Percentiles rank a stretch among this genome's conserved stretches.
phyloP scores from a whole-genome alignment of 2,329 filamentous ascomycete species.

The Xylaria sp. region DNA sequence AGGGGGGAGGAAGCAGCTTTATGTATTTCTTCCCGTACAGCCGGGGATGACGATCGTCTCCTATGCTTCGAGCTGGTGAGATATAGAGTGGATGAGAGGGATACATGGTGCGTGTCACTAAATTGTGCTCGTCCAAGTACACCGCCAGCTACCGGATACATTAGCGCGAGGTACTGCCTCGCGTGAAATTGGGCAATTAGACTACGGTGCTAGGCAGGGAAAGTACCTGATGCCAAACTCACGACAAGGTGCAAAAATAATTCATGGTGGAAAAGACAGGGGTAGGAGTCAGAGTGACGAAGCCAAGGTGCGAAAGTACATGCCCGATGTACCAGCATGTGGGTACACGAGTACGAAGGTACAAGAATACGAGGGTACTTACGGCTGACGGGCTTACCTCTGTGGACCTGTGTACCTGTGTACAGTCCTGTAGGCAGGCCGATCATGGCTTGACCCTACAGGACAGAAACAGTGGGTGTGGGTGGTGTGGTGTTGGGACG shows the following conservation, averaged over 20 bases:
- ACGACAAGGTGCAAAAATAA: slow-evolving; percentile 49
- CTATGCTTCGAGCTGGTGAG: slow-evolving; percentile 34
- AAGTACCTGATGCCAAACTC: slow-evolving; percentile 43
- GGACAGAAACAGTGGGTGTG: background rate
- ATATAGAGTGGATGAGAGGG: slow-evolving; percentile 38
- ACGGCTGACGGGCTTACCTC: slow-evolving; percentile 8
- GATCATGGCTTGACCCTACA: slow-evolving; percentile 36
- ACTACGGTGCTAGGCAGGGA: slow-evolving; percentile 37
- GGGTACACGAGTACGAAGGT: slow-evolving; percentile 22
- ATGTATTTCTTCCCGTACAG: slow-evolving; percentile 46
- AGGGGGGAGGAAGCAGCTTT: slow-evolving; percentile 47
- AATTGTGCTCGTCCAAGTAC: slow-evolving; percentile 43
- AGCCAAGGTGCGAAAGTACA: slow-evolving; percentile 34
- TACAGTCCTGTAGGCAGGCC: slow-evolving; percentile 16
- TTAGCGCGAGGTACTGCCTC: slow-evolving; percentile 40
- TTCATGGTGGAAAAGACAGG: slow-evolving; percentile 42
- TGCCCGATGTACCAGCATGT: background rate
- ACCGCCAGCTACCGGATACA: slow-evolving; percentile 48
- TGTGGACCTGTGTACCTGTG: background rate
- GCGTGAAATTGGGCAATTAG: slow-evolving; percentile 42
- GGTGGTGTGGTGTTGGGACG: slow-evolving; percentile 24
- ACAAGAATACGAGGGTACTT: slow-evolving; percentile 26
- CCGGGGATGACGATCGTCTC: slow-evolving; percentile 43
- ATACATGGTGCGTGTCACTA: slow-evolving; percentile 44
- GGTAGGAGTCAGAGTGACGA: slow-evolving; percentile 39